These are phyloP conservation scores for Ciborinia camelliae DNA, from an alignment of 2,329 filamentous ascomycete genomes.

Conservation along the genomic window DNA sequence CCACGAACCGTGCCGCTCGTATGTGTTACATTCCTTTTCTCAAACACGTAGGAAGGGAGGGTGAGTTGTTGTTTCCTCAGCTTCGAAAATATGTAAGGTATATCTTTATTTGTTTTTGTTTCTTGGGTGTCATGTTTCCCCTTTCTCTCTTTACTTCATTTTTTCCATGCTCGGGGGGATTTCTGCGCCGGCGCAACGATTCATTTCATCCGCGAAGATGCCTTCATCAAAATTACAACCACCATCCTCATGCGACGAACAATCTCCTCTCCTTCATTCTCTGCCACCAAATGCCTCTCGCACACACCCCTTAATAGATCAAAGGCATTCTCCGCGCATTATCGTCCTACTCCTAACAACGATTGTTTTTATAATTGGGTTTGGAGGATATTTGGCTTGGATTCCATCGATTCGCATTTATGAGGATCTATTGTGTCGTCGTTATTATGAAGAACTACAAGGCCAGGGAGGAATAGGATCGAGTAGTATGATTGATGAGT, in stretches of 20 bases:
- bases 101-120: not conserved
- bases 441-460: constrained; percentile 36
- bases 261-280: constrained; percentile 16
- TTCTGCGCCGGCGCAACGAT: constrained; percentile 7
- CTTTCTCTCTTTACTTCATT: not conserved
- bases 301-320: not conserved
- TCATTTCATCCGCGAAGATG: constrained; percentile 1
- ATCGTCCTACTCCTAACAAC: constrained; percentile 37
- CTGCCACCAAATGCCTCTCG: not conserved
- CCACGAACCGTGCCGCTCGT: not conserved
- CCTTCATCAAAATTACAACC: not conserved
- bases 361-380: constrained; percentile 36
- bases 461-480: constrained; percentile 29
- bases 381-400: constrained; percentile 35
- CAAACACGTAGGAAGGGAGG: not conserved
- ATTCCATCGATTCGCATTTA: constrained; percentile 40
- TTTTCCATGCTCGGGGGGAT: not conserved
- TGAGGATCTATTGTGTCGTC: constrained; percentile 43
- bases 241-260: constrained; percentile 14
- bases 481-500: constrained; percentile 38
- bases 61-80: not conserved
- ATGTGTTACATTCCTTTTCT: constrained; percentile 3
- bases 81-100: not conserved
- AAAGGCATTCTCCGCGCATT: constrained; percentile 31
- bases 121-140: not conserved